phyloP scores from a whole-genome alignment of 768 basidiomycete genomes.

The Hemileccinum rubropunctum region DNA sequence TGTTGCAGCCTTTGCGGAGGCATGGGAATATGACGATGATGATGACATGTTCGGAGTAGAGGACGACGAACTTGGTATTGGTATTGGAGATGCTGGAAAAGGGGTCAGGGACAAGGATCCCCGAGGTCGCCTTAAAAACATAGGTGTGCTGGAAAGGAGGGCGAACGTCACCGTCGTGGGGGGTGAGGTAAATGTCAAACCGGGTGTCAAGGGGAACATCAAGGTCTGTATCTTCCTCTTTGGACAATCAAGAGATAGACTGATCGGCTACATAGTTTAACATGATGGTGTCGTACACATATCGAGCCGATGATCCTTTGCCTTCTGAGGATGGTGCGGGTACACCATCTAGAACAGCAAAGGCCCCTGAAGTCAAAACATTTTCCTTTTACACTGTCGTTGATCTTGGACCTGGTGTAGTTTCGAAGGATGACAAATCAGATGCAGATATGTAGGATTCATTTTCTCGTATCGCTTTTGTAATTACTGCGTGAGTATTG shows the following conservation, averaged over 20 bases:
- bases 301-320: slow-evolving; percentile 83
- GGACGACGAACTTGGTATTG: slow-evolving; percentile 37
- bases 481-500: not conserved
- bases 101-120: slow-evolving; percentile 46
- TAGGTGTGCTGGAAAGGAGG: slow-evolving; percentile 83
- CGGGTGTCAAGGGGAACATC: slow-evolving; percentile 72
- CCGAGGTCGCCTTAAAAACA: slow-evolving; percentile 50
- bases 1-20: slow-evolving; percentile 89
- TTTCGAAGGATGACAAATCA: slow-evolving; percentile 52
- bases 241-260: not conserved
- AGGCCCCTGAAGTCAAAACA: slow-evolving; percentile 73
- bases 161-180: slow-evolving; percentile 88
- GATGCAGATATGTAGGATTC: slow-evolving; percentile 18
- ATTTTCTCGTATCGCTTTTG: not conserved
- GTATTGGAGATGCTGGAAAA: slow-evolving; percentile 33
- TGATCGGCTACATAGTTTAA: slow-evolving; percentile 65
- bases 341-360: slow-evolving; percentile 43
- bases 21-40: slow-evolving; percentile 98
- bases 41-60: slow-evolving; percentile 71
- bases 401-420: slow-evolving; percentile 68
- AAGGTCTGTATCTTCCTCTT: slow-evolving; percentile 51
- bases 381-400: slow-evolving; percentile 89
- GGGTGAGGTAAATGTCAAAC: slow-evolving; percentile 84
- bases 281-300: slow-evolving; percentile 92
- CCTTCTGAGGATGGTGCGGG: slow-evolving; percentile 59